phyloP scores from a whole-genome alignment of 2,329 filamentous ascomycete genomes.

The Dothiorella sarmentorum region DNA sequence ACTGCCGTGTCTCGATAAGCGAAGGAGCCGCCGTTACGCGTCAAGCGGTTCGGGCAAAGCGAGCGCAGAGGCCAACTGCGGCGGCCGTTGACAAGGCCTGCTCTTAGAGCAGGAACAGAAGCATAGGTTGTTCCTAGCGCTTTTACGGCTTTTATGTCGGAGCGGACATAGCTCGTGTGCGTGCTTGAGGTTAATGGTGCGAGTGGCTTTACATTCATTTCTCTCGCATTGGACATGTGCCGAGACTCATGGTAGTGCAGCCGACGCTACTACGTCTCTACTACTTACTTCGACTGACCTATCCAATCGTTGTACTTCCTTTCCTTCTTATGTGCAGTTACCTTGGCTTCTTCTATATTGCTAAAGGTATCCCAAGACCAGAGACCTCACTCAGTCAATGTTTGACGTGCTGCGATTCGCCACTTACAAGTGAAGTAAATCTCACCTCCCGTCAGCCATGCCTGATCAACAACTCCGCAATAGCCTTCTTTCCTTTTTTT shows the following conservation, averaged over 20 bases:
- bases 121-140: neutral
- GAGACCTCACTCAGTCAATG: neutral
- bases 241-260: neutral
- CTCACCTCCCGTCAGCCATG: too few species aligned
- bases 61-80: neutral
- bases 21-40: constrained; percentile 8
- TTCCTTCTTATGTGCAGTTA: neutral
- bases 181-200: neutral
- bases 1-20: constrained; percentile 14
- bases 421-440: neutral
- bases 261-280: neutral
- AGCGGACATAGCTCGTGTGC: neutral
- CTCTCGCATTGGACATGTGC: neutral
- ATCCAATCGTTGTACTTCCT: neutral
- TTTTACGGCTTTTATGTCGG: neutral
- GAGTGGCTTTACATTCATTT: neutral
- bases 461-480: too few species aligned
- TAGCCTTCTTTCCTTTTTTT: too few species aligned
- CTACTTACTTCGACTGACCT: neutral
- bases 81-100: neutral
- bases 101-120: neutral
- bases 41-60: neutral
- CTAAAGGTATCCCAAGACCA: neutral
- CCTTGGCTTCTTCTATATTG: neutral
- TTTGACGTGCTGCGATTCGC: too few species aligned